Base-by-base conservation (phyloP, 2,329 filamentous ascomycete genomes). In the Aureobasidium uvarum region DNA sequence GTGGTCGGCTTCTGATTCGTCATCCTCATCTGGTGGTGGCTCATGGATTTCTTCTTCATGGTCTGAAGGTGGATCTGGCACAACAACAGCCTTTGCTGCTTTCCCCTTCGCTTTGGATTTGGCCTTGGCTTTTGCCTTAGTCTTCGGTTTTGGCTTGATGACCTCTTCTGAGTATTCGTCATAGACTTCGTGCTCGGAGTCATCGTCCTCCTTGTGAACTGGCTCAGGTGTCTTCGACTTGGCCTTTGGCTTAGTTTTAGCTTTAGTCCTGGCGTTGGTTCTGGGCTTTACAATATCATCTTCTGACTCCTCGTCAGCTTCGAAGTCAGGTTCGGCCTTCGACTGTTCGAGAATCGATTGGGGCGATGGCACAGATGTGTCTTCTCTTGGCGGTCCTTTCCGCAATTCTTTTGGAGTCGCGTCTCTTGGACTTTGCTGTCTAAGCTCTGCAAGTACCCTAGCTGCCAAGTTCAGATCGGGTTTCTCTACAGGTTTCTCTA, bases 221-320 rank as follows among this genome's bases (percentile, higher is more conserved):
- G 39, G 56, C 43, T 60, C 56, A 4, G 56, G 41, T 10, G 56
- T 48, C 41, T 36, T 60, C 20, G 56, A 23, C 38, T 48, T 60
- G 11, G 56, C 56, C 38, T 60, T 60, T 2, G 56, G 11, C 28
- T 60, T 60, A 11, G 43, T 41, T 10, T 38, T 46, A 14, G 41
- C 56, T 16, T 48, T 48, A 1, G 28, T 46, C n/a, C 43, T 46
- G 10, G 56, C 56, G 16, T n/a, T 59, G 5, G 28, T 20, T 31
- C 31, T 48, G 23, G 39, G 56, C 23, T 25, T 60, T 6, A 60
- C n/a, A 18, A 60, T n/a, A 4, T 60, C 56, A 33, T 60, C 41
- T 10, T 46, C 56, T 2, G 39, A 48, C n/a, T 60, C 43, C 13
- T 60, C 56, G 2, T 48, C 56, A 16, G 28, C 28, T 31, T 25